phyloP scores from a whole-genome alignment of 108 stramenopile species.

The Fistulifera pelliculosa region DNA sequence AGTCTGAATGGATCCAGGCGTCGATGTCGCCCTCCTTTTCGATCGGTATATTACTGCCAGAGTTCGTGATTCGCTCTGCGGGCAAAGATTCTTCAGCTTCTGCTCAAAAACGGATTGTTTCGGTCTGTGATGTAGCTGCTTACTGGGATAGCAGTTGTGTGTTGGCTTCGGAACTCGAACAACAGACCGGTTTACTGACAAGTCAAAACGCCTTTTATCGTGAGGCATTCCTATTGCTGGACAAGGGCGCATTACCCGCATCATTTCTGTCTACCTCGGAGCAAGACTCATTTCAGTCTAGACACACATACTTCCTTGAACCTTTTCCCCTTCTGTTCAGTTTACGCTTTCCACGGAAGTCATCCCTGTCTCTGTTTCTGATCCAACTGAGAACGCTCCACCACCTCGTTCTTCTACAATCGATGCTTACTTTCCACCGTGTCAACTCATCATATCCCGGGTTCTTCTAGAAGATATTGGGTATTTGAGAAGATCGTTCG shows the following conservation, averaged over 20 bases:
- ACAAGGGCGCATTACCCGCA: background rate
- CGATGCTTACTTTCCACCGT: slow-evolving; percentile 31
- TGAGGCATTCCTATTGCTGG: background rate
- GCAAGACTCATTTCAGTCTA: background rate
- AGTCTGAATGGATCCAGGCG: background rate
- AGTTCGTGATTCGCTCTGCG: slow-evolving; percentile 35
- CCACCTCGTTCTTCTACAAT: slow-evolving; percentile 13
- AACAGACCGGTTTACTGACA: no score
- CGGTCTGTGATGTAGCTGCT: slow-evolving; percentile 40
- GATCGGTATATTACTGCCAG: slow-evolving; percentile 47
- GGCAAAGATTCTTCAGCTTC: slow-evolving; percentile 9
- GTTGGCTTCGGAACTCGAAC: background rate
- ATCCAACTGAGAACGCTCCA: no score
- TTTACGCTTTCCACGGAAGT: slow-evolving; percentile 14
- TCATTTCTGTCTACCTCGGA: no score
- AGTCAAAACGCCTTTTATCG: no score
- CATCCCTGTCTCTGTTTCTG: no score
- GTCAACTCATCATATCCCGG: slow-evolving; percentile 35
- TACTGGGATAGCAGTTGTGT: slow-evolving; percentile 46
- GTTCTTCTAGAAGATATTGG: slow-evolving; percentile 55
- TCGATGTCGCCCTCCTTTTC: slow-evolving; percentile 50
- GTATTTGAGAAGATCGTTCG: slow-evolving; percentile 50
- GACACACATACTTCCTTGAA: slow-evolving; percentile 46
- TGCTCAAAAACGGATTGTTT: slow-evolving; percentile 30
- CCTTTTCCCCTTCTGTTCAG: slow-evolving; percentile 62